Evolutionary conservation across 805 yeast genomes (phyloP), one percentile per base, ranked within the genome.

Genomic region (Saccharomyces eubayanus): DNA sequence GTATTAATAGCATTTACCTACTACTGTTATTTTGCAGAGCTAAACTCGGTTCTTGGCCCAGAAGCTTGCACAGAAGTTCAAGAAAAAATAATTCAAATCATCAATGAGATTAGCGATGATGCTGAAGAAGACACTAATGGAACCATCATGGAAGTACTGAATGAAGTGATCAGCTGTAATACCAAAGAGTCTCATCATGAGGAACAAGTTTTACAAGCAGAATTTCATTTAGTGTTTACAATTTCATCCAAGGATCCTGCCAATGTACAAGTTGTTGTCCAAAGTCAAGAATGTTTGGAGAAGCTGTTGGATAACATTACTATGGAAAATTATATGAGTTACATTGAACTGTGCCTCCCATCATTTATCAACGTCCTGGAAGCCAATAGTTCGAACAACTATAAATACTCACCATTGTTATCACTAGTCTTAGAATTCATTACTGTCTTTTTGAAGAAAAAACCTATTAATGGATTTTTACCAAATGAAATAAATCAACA

Each of bases 81-180:
- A 55, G 49, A 53, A 6, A 57, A 57, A 2, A 57, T 74, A 10
- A 63, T 79, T 40, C 48, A 58, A 1, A 57, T 80, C 0, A 75
- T 83, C 10, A 62, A 66, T 2, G 66, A 76, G 1, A 67, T 92
- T 9, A 63, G 78, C 2, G 78, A 76, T 1, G 85, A 81, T 1
- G 79, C 94, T 0, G 87, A 83, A 47, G 96, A 89, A 48, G 98
- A 91, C 62, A 79, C 96, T 0, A 82, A 87, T 36, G 80, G 90
- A 1, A 75, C 86, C 48, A 68, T 91, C 46, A 76, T 87, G 11
- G 96, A 90, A 64, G 78, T 86, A 0, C 68, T 87, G n/a, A 75
- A 83, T 1, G 53, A 60, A 21, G 56, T 60, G 8, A 74, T 77
- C 2, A 79, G 83, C 0, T 77, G 87, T 43, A 74, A 75, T 49